Base-by-base conservation (phyloP, 805 yeast genomes). In the Schwanniomyces vanrijiae region DNA sequence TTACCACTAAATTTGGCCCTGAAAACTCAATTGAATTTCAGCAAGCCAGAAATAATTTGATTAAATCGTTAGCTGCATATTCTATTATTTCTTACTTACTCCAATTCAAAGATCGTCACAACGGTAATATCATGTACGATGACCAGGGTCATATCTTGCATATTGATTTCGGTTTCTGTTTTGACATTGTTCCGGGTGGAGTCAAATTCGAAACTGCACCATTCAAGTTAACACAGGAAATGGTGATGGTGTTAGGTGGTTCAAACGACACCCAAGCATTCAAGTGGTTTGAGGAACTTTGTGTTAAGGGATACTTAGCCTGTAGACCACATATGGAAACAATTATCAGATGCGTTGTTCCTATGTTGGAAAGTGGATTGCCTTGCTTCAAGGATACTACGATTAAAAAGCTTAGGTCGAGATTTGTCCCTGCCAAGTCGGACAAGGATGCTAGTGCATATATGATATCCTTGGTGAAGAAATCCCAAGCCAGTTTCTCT, bases 171-270 rank as follows among this genome's bases (percentile, higher is more conserved):
- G 99, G 99, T 3, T 94, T 94, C 77, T 91, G 97, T 59, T 95
- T 94, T 64, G 99, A 94, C 70, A 94, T 94, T 65, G 97, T 89
- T 28, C 99, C 99, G 8, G 99, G 99, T 54, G 99, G 99, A 29
- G 97, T 94, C 42, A 89, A 85, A 60, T 95, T 94, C 63, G 99
- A 94, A 60, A 96, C 90, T n/a, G 96, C 96, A 1, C 98, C 99
- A 10, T 94, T 94, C 76, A 94, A 94, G 64, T 78, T 94, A 54
- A 94, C 99, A 3, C 88, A 86, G 57, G 99, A 94, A 61, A 94
- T 95, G 99, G 87, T 94, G 4, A 80, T 82, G 62, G 97, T 94
- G 1, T 82, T 94, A 85, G 99, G 99, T n/a, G 98, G 98, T 0
- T 78, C 82, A 14, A 76, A 81, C 20, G 76, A 80, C 28, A 88